Conservation (phyloP, 441 rosid genomes). For the Populus hybrid region DNA sequence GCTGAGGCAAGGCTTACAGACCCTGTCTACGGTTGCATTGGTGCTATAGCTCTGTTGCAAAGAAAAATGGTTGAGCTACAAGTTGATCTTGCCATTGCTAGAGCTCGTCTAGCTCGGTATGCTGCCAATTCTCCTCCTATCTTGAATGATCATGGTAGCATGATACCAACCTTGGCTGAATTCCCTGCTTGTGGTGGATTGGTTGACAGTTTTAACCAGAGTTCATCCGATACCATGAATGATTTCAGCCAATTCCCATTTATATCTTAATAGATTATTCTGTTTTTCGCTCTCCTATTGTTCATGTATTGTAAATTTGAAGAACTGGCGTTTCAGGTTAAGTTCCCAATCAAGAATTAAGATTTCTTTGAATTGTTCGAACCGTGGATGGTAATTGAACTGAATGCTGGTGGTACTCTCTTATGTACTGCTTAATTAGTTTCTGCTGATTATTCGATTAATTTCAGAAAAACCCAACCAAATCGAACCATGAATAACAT, state of each 20-base stretch:
- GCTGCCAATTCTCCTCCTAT: conserved; percentile 26
- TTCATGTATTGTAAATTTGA: conserved; percentile 13
- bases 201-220: conserved; percentile 44
- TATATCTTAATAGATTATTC: conserved; percentile 25
- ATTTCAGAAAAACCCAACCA: neutral
- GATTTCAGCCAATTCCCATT: conserved; percentile 50
- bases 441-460: neutral
- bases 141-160: conserved; percentile 16
- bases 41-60: conserved; percentile 77
- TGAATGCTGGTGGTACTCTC: neutral
- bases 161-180: conserved; percentile 20
- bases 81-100: conserved; percentile 73
- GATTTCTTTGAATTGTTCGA: conserved; percentile 10
- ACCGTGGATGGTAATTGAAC: neutral
- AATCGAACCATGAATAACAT: neutral
- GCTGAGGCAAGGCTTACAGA: conserved; percentile 87
- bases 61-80: conserved; percentile 79
- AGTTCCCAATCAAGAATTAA: conserved; percentile 21
- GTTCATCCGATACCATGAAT: conserved; percentile 34
- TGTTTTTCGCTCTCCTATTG: conserved; percentile 5
- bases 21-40: conserved; percentile 93
- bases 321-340: conserved; percentile 5
- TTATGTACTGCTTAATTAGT: neutral
- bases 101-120: conserved; percentile 60
- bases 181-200: conserved; percentile 43